Evolutionary conservation across 768 basidiomycete species (phyloP), one percentile per base, ranked within the genome.

Genomic region (Trametes meyenii): DNA sequence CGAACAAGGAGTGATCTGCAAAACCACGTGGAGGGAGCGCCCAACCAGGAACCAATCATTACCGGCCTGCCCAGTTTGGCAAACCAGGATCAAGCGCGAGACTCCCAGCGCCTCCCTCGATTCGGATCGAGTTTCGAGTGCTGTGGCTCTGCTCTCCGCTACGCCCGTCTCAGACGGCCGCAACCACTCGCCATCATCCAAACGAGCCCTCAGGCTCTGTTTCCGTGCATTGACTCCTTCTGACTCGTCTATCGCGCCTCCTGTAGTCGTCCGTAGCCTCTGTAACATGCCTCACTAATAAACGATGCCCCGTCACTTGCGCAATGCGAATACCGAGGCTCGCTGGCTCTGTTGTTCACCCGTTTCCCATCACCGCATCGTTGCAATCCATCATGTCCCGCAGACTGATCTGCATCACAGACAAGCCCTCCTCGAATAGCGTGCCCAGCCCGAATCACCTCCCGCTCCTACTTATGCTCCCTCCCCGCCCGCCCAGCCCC

Each of bases 341-440:
- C 13, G n/a, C 11, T 26, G 16, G n/a, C n/a, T 36, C 33, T 39
- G 33, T 17, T 52, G 23, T 44, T 35, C 46, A 29, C 50, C 49
- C 50, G 44, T 26, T 29, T 38, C 39, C 36, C 52, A 59, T 63
- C 62, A 63, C 40, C 49, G 46, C 57, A 59, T 63, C 39, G 53
- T 48, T n/a, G 53, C 46, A 63, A 59, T 51, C 46, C 62, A 63
- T 63, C 62, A 63, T 59, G 62, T 63, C 62, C 57, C 62, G 54
- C 53, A 50, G 29, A 42, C 45, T 63, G 62, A 63, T 63, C 49
- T 35, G 43, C 52, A 63, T 59, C 58, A 50, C 49, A 59, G 29
- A 56, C 50, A 40, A 33, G 33, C 29, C 35, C n/a, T 40, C 51
- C n/a, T 23, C 44, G 43, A 49, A 48, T 48, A 45, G 43, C 24